Conservation (phyloP, 441 rosid species). For the Jatropha multifida region DNA sequence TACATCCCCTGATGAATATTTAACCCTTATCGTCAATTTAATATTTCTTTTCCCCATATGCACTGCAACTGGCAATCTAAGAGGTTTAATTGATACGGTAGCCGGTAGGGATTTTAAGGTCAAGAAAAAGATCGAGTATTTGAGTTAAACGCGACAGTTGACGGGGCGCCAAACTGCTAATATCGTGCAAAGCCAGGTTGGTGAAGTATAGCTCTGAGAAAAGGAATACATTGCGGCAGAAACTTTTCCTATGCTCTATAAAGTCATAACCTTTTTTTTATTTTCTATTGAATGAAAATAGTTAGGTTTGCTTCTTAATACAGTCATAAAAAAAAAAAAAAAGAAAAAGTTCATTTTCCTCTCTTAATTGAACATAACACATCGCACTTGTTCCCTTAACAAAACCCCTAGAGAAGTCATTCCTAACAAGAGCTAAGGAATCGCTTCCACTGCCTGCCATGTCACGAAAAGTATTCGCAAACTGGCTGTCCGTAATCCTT, state of each 20-base stretch:
- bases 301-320: background rate
- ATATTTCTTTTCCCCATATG: too few species aligned
- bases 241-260: background rate
- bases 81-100: too few species aligned
- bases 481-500: too few species aligned
- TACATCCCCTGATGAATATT: conserved; percentile 56
- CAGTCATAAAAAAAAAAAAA: background rate
- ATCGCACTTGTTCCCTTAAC: background rate
- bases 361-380: background rate
- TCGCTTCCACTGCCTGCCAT: background rate
- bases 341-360: background rate
- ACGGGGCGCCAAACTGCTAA: too few species aligned
- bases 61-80: too few species aligned
- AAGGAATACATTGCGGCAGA: too few species aligned
- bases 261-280: background rate
- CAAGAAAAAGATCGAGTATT: too few species aligned
- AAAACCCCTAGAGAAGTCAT: conserved; percentile 14
- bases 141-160: too few species aligned
- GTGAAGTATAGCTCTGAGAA: background rate
- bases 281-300: background rate
- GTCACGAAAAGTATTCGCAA: background rate
- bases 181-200: too few species aligned
- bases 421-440: background rate
- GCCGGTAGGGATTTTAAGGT: too few species aligned
- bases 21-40: too few species aligned